These are phyloP conservation scores for Cladophialophora yegresii DNA, from an alignment of 2,329 filamentous ascomycete species.

Conservation along the genomic window DNA sequence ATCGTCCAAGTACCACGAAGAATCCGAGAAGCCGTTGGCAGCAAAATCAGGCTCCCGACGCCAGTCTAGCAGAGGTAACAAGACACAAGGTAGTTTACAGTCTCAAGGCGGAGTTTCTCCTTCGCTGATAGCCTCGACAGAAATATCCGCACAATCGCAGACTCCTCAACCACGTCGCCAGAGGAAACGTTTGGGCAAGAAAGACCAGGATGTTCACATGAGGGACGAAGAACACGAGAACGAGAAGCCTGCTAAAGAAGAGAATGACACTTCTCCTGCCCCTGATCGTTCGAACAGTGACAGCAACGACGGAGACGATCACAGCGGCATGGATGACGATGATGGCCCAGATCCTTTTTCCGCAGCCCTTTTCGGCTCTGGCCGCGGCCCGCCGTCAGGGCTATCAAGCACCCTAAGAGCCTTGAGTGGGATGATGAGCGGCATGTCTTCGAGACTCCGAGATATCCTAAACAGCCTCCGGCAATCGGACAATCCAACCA, in stretches of 20 bases:
- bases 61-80: constrained; percentile 68
- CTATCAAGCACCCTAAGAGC: constrained; percentile 81
- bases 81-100: constrained; percentile 56
- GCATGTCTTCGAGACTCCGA: constrained; percentile 75
- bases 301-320: constrained; percentile 64
- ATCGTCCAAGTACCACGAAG: constrained; percentile 65
- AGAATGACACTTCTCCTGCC: constrained; percentile 51
- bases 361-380: constrained; percentile 64
- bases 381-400: constrained; percentile 63
- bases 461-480: constrained; percentile 75
- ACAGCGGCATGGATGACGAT: constrained; percentile 57
- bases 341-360: constrained; percentile 64
- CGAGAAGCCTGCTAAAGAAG: constrained; percentile 44
- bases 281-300: constrained; percentile 60
- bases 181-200: constrained; percentile 58
- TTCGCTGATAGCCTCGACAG: constrained; percentile 31
- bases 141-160: constrained; percentile 42
- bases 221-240: constrained; percentile 58
- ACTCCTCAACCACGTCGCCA: constrained; percentile 45
- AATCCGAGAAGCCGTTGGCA: constrained; percentile 57
- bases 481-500: constrained; percentile 78
- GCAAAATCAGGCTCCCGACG: constrained; percentile 67
- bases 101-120: constrained; percentile 25
- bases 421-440: constrained; percentile 87
- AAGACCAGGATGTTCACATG: constrained; percentile 69